Conservation (phyloP, 2,329 filamentous ascomycete genomes). For the Aspergillus arachidicola region DNA sequence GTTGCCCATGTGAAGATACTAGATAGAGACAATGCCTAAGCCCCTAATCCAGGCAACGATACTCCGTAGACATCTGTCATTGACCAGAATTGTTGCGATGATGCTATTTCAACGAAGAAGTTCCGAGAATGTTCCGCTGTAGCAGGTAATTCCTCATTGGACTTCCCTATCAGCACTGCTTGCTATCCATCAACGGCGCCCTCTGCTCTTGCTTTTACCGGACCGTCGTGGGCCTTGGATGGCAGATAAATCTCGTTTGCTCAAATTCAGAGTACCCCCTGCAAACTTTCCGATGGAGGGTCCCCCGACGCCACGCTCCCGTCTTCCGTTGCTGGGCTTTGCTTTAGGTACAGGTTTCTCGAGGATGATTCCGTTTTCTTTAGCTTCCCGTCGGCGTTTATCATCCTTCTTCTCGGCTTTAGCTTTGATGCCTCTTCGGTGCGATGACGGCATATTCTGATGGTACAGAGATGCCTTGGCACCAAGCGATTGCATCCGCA, state of each 20-base stretch:
- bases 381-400: constrained; percentile 74
- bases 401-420: constrained; percentile 68
- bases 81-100: not conserved
- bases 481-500: constrained; percentile 80
- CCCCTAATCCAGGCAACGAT: not conserved
- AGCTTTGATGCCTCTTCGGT: constrained; percentile 79
- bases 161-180: not conserved
- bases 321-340: constrained; percentile 43
- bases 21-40: not conserved
- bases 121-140: constrained; percentile 2
- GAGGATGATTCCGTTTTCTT: constrained; percentile 86
- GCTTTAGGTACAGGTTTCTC: constrained; percentile 58
- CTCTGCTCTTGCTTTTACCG: constrained; percentile 26
- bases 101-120: not conserved
- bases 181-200: constrained; percentile 24
- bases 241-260: constrained; percentile 71
- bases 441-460: constrained; percentile 85
- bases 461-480: constrained; percentile 73
- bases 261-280: constrained; percentile 78
- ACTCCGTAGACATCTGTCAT: not conserved
- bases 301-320: constrained; percentile 68
- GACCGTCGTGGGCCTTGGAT: constrained; percentile 48
- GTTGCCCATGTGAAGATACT: not conserved
- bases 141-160: constrained; percentile 1
- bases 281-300: constrained; percentile 79